Percentiles rank a stretch among this genome's conserved stretches.
Conservation (phyloP, 169 alveolate genomes). For the Blepharisma undulans region DNA sequence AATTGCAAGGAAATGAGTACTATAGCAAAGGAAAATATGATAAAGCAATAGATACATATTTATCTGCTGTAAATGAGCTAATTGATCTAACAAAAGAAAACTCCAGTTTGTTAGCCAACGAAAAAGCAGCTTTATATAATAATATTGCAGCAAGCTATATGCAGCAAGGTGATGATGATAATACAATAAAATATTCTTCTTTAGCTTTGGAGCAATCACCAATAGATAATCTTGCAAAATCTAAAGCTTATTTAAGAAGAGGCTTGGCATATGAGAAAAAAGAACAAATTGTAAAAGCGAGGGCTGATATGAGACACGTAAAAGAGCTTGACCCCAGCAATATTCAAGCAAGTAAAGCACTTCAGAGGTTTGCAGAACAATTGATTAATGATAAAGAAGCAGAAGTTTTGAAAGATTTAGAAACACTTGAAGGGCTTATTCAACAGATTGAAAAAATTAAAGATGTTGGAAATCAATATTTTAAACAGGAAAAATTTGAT, state of each 20-base stretch:
- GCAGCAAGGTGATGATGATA: constrained; percentile 42
- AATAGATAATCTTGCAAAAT: constrained; percentile 25
- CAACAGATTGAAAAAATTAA: constrained; percentile 9
- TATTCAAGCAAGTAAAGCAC: constrained; percentile 54
- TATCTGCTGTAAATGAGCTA: background rate
- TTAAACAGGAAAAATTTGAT: constrained; percentile 31
- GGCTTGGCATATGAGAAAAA: constrained; percentile 64
- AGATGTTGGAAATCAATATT: constrained; percentile 22
- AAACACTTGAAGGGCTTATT: constrained; percentile 8
- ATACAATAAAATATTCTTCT: constrained; percentile 54
- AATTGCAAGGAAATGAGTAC: background rate
- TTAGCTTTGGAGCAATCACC: constrained; percentile 41
- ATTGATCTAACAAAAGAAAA: background rate
- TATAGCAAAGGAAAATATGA: background rate
- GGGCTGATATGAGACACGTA: constrained; percentile 52
- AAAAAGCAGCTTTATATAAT: constrained; percentile 40
- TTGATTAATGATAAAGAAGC: background rate
- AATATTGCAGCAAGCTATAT: constrained; percentile 61
- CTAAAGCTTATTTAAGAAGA: constrained; percentile 71
- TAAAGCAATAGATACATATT: background rate
- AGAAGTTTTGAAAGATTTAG: background rate
- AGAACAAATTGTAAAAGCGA: constrained; percentile 55
- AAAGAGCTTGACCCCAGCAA: constrained; percentile 62
- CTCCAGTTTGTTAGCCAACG: background rate
- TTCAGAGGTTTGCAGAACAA: background rate